Evolutionary conservation across 495 filamentous ascomycete genomes (phyloP).

Genomic region (Neurospora sp.): DNA sequence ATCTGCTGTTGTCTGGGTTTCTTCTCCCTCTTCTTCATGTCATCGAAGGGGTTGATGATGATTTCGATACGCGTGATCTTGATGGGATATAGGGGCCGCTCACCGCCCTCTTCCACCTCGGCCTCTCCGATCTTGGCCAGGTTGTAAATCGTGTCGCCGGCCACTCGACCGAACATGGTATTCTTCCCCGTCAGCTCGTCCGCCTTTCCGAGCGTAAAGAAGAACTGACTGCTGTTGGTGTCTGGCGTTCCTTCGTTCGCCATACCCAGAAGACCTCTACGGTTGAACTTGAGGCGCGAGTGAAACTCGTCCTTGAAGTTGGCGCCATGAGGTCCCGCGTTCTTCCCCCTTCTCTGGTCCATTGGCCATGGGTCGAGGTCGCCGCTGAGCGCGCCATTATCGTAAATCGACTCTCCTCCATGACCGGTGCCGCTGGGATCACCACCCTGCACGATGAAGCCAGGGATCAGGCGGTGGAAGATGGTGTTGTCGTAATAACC

Average conservation of each 20-base stretch:
- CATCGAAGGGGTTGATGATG: conserved; percentile 80
- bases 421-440: conserved; percentile 76
- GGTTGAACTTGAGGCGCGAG: conserved; percentile 82
- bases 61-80: conserved; percentile 74
- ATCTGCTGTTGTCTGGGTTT: conserved; percentile 31
- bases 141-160: conserved; percentile 92
- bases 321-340: conserved; percentile 42
- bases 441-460: conserved; percentile 90
- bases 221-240: conserved; percentile 92
- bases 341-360: conserved; percentile 49
- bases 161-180: conserved; percentile 87
- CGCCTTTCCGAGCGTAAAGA: conserved; percentile 76
- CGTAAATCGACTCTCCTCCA: conserved; percentile 85
- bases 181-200: conserved; percentile 81
- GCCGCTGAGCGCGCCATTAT: conserved; percentile 66
- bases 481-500: conserved; percentile 87
- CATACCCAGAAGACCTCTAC: conserved; percentile 87
- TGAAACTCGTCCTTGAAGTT: conserved; percentile 86
- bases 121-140: conserved; percentile 83
- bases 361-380: conserved; percentile 49
- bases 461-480: conserved; percentile 86
- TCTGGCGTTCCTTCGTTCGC: conserved; percentile 67
- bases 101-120: conserved; percentile 69
- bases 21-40: conserved; percentile 64
- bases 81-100: conserved; percentile 78